Evolutionary conservation across 805 yeast species (phyloP).

Genomic region (Wickerhamomyces alni): DNA sequence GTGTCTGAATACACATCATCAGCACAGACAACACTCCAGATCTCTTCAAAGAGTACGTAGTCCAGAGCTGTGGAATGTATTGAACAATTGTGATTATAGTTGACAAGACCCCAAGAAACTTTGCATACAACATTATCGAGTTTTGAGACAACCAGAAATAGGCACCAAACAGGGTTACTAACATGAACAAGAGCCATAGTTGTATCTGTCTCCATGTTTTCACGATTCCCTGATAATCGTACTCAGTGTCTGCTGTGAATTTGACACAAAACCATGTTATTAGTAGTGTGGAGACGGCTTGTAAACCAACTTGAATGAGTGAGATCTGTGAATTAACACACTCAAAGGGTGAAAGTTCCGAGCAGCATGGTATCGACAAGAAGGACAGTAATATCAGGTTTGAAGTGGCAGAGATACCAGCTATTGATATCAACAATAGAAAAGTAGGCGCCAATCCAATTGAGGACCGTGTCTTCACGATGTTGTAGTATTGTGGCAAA

Average conservation of each 20-base stretch:
- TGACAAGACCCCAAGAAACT: constrained; percentile 57
- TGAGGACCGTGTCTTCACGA: constrained; percentile 51
- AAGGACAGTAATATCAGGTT: constrained; percentile 60
- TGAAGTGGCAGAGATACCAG: constrained; percentile 61
- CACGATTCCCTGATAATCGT: constrained; percentile 32
- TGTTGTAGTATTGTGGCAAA: constrained; percentile 66
- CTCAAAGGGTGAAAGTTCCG: constrained; percentile 40
- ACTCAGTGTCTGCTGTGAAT: constrained; percentile 35
- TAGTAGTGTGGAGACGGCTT: constrained; percentile 51
- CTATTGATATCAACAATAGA: constrained; percentile 61
- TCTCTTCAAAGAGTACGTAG: constrained; percentile 63
- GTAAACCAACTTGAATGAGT: constrained; percentile 59
- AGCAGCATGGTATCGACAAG: constrained; percentile 60
- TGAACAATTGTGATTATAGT: constrained; percentile 61
- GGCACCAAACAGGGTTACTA: constrained; percentile 28
- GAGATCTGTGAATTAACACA: constrained; percentile 65
- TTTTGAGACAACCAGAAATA: constrained; percentile 17
- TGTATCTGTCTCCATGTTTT: constrained; percentile 36
- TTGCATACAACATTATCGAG: constrained; percentile 39
- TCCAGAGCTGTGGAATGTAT: constrained; percentile 72
- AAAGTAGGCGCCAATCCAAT: constrained; percentile 77
- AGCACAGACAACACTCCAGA: constrained; percentile 75
- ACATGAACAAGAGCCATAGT: constrained; percentile 27
- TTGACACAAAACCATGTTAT: constrained; percentile 51
- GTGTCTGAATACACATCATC: constrained; percentile 84